Base-by-base conservation (phyloP, 768 basidiomycete genomes). In the Myochromella boudieri region DNA sequence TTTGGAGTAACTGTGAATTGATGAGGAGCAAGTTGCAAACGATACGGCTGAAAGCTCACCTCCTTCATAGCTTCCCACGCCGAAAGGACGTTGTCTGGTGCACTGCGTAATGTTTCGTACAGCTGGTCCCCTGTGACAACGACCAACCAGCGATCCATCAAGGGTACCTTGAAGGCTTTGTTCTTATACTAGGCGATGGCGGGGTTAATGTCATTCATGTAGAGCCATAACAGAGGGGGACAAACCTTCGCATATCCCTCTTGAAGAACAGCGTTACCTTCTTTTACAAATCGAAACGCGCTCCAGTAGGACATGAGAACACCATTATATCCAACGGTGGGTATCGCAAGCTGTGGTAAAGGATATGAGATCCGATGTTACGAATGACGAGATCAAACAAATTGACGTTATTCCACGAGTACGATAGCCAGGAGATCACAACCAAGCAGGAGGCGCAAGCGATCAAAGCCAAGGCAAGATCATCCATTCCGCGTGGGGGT, bases 11-110 rank as follows among this genome's bases (percentile, higher is more conserved):
- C 64, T 69, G 42, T 6, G 31, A n/a, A 25, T 37, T 38, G 1
- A 14, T 37, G 10, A 42, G 28, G 22, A 22, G 9, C 28, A n/a
- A 20, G 40, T 26, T 21, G 12, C 27, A 6, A 18, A 17, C 17
- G 10, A 25, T 37, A 29, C 18, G 6, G n/a, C 6, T 15, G 37
- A 9, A 15, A 33, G 50, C 49, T 26, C 42, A 78, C 80, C 22
- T 72, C 71, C 37, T 60, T 52, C 31, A 69, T 63, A 3, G 69
- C 70, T 15, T 69, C 66, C 47, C 42, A 47, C 42, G 72, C 66
- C 22, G 76, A 77, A 4, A 79, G 60, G 21, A 67, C 65, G n/a
- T 75, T 65, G 38, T 78, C 76, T 4, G 70, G 64, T n/a, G 72
- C 71, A 47, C 61, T 71, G 33, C 72, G 68, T 21, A 81, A 53